Evolutionary conservation across 1,284 basidiomycete species (phyloP).

Genomic region (Malassezia sympodialis): DNA sequence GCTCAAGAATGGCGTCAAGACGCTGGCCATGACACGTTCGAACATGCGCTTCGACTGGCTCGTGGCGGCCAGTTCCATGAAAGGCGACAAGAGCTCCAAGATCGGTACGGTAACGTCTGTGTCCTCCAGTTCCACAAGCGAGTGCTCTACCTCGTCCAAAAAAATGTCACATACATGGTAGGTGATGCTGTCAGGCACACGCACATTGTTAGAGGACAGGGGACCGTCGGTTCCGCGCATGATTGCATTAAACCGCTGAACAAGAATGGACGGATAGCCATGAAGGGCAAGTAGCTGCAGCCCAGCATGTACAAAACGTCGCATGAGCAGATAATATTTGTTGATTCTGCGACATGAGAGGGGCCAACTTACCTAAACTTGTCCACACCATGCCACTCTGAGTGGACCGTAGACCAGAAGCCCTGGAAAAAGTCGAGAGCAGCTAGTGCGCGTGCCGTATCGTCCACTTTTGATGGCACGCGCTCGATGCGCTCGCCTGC

Average conservation of each 20-base stretch:
- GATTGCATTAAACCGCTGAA: conserved; percentile 15
- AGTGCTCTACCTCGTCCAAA: conserved; percentile 77
- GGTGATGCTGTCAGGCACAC: conserved; percentile 60
- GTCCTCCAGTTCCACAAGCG: conserved; percentile 22
- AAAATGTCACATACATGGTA: conserved; percentile 82
- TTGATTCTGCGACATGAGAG: conserved; percentile 51
- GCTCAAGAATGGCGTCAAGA: conserved; percentile 58
- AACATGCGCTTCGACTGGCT: conserved; percentile 59
- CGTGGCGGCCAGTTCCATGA: conserved; percentile 60
- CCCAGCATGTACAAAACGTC: conserved; percentile 72
- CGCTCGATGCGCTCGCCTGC: not conserved
- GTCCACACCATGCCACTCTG: conserved; percentile 18
- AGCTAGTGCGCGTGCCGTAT: conserved; percentile 3
- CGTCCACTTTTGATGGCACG: not conserved
- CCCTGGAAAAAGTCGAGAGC: conserved; percentile 17
- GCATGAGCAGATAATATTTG: conserved; percentile 91
- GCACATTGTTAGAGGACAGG: conserved; percentile 52
- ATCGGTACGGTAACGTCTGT: conserved; percentile 51
- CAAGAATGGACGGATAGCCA: conserved; percentile 57
- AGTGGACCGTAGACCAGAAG: conserved; percentile 55
- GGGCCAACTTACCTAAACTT: conserved; percentile 8
- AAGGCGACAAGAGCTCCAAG: conserved; percentile 57
- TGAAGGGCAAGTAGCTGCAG: conserved; percentile 66
- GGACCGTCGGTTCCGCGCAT: conserved; percentile 20
- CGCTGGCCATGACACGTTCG: conserved; percentile 58